Evolutionary conservation across 2,329 filamentous ascomycete species (phyloP).

Genomic region (Zasmidium angulare): DNA sequence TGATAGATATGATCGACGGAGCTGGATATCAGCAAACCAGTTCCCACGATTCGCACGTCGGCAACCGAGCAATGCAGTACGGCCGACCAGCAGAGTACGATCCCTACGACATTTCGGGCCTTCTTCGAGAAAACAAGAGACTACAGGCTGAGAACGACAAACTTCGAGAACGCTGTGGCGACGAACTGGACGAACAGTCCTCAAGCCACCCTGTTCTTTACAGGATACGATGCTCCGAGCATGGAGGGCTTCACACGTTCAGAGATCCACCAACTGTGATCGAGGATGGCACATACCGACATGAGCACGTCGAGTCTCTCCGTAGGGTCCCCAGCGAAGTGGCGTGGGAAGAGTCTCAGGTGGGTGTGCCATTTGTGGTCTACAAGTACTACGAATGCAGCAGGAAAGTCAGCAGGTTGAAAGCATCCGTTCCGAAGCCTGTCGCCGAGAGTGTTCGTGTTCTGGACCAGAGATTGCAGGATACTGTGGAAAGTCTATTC

Average conservation of each 20-base stretch:
- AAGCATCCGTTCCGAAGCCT: background rate
- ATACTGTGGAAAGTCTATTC: background rate
- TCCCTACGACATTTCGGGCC: background rate
- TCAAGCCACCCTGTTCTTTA: background rate
- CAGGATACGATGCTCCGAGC: background rate
- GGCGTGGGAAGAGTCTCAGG: background rate
- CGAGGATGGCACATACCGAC: background rate
- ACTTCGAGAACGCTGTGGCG: background rate
- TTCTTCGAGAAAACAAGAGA: background rate
- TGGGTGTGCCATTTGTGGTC: background rate
- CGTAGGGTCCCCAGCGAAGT: background rate
- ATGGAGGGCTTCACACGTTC: background rate
- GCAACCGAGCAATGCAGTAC: background rate
- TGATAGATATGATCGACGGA: background rate
- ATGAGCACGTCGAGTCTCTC: background rate
- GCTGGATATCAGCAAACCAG: background rate
- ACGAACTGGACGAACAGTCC: background rate
- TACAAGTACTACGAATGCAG: background rate
- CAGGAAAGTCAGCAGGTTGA: background rate
- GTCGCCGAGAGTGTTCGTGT: background rate
- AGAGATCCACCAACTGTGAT: background rate
- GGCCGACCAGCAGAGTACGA: background rate
- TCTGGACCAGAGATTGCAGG: background rate
- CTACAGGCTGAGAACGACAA: background rate
- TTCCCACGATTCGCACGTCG: background rate